phyloP scores from a whole-genome alignment of 2,329 filamentous ascomycete species.

The Blumeriella jaapii region DNA sequence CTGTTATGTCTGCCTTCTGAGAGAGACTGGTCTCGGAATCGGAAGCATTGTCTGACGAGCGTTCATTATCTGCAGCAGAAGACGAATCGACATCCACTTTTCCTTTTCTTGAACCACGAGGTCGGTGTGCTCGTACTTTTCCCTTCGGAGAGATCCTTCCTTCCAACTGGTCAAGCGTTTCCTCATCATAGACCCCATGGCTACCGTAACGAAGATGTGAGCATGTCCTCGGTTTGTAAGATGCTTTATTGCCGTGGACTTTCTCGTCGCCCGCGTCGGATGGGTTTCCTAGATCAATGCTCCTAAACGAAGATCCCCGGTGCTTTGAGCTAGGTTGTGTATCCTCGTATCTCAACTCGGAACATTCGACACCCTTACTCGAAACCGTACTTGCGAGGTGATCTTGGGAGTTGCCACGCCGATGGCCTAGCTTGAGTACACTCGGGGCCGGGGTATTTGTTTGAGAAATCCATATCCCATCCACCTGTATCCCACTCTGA shows the following conservation, averaged over 20 bases:
- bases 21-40: constrained; percentile 24
- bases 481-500: constrained; percentile 70
- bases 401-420: constrained; percentile 11
- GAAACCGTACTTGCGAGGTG: constrained; percentile 5
- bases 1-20: constrained; percentile 6
- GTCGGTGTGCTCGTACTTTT: constrained; percentile 14
- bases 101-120: constrained; percentile 10
- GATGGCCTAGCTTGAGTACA: constrained; percentile 12
- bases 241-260: constrained; percentile 4
- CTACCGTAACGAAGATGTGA: constrained; percentile 27
- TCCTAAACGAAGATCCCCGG: constrained; percentile 4
- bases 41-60: constrained; percentile 22
- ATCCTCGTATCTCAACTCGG: constrained; percentile 1
- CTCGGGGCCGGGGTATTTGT: constrained; percentile 19
- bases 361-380: constrained; percentile 5
- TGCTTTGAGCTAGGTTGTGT: constrained; percentile 7
- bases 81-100: constrained; percentile 15
- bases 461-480: constrained; percentile 63
- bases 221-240: constrained; percentile 27
- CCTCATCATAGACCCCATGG: constrained; percentile 20
- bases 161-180: constrained; percentile 21
- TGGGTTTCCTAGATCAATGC: constrained; percentile 3
- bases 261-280: background rate
- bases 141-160: constrained; percentile 12
- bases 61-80: constrained; percentile 24